Conservation (phyloP, 2,329 filamentous ascomycete species). For the Chaetomium olivaceum region DNA sequence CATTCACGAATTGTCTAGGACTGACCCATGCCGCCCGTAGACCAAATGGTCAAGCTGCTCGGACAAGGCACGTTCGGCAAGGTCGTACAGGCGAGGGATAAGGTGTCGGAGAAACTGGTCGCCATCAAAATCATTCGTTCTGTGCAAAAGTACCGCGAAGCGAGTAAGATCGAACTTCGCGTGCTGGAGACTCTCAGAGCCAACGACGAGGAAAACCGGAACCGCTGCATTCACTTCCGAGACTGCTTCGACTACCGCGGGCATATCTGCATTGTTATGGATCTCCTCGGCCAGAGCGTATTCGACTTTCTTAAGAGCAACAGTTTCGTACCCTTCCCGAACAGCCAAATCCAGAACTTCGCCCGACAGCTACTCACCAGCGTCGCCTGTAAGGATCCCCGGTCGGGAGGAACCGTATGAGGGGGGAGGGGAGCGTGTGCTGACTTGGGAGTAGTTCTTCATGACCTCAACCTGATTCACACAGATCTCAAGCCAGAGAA, state of each 20-base stretch:
- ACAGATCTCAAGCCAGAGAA: slow-evolving; percentile 76
- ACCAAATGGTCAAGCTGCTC: slow-evolving; percentile 84
- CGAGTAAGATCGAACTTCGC: slow-evolving; percentile 88
- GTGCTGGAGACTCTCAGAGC: slow-evolving; percentile 89
- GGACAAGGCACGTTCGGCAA: slow-evolving; percentile 98
- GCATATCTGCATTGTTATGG: slow-evolving; percentile 86
- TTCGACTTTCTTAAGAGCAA: slow-evolving; percentile 98
- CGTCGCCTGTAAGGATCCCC: slow-evolving; percentile 78
- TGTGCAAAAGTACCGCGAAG: slow-evolving; percentile 97
- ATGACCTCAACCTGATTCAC: slow-evolving; percentile 96
- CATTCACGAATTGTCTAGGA: not conserved
- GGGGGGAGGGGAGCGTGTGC: slow-evolving; percentile 13
- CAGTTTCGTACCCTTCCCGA: slow-evolving; percentile 92
- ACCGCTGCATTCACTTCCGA: slow-evolving; percentile 92
- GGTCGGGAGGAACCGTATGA: not conserved
- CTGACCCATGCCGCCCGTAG: slow-evolving; percentile 46
- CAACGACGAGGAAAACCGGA: slow-evolving; percentile 88
- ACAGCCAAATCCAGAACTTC: slow-evolving; percentile 97
- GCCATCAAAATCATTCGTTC: slow-evolving; percentile 98
- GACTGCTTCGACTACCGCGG: slow-evolving; percentile 98
- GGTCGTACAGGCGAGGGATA: slow-evolving; percentile 89
- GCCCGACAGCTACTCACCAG: slow-evolving; percentile 96
- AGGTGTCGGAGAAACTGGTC: slow-evolving; percentile 72
- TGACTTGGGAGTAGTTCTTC: slow-evolving; percentile 65
- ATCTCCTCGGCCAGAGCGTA: slow-evolving; percentile 85